Evolutionary conservation across 495 filamentous ascomycete species (phyloP).

Genomic region (Penicillium argentinense): DNA sequence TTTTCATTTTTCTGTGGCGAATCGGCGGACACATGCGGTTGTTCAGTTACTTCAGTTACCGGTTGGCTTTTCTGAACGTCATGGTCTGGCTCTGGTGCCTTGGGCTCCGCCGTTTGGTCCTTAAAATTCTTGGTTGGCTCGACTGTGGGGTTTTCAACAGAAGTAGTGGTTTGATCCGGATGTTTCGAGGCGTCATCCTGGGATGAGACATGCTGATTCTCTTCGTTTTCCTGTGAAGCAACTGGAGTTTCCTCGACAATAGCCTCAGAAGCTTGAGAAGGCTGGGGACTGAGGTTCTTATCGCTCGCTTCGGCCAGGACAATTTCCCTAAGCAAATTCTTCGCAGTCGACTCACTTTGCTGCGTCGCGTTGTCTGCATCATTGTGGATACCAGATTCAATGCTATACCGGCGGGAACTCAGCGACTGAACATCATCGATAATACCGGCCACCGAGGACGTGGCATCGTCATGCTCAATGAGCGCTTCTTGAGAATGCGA

Average conservation of each 20-base stretch:
- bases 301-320: conserved; percentile 2
- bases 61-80: no score
- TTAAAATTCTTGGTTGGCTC: no score
- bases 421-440: conserved; percentile 25
- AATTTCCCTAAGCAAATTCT: neutral
- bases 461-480: conserved; percentile 21
- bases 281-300: conserved; percentile 1
- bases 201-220: neutral
- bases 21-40: no score
- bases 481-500: conserved; percentile 29
- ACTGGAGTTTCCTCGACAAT: neutral
- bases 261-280: neutral
- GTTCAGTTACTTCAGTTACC: no score
- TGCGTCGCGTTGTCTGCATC: neutral
- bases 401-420: conserved; percentile 20
- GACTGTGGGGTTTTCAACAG: neutral
- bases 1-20: no score
- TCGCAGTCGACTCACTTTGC: neutral
- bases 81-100: no score
- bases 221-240: neutral
- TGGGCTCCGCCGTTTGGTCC: no score
- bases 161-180: neutral
- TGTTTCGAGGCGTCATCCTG: no score
- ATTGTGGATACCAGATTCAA: conserved; percentile 8
- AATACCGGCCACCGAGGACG: conserved; percentile 26